These are phyloP conservation scores for Leptographium procerum DNA, from an alignment of 2,329 filamentous ascomycete species.

Conservation along the genomic window DNA sequence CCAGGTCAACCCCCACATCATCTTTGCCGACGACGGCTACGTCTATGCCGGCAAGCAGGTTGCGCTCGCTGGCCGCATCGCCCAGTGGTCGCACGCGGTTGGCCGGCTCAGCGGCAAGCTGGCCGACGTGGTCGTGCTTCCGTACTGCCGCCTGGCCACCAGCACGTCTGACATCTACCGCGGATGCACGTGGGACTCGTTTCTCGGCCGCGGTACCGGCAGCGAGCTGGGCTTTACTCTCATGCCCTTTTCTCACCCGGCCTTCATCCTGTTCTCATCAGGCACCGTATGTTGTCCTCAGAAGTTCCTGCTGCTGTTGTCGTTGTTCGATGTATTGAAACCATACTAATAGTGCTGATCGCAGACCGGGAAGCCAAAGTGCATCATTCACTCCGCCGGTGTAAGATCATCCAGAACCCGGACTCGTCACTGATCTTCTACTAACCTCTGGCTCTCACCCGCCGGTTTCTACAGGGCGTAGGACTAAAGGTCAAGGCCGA, in stretches of 20 bases:
- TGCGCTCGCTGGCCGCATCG: neutral
- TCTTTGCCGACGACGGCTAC: slow-evolving; percentile 7
- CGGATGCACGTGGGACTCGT: neutral
- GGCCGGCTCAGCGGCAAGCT: neutral
- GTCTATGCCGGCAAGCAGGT: slow-evolving; percentile 6
- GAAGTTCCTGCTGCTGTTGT: neutral
- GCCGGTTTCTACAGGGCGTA: neutral
- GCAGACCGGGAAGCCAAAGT: slow-evolving; percentile 6
- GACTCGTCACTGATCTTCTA: neutral
- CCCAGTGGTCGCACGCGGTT: slow-evolving; percentile 1
- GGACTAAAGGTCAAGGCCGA: slow-evolving; percentile 6
- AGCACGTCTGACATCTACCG: neutral
- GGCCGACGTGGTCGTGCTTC: slow-evolving; percentile 3
- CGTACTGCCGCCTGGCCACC: neutral
- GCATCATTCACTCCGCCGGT: slow-evolving; percentile 5
- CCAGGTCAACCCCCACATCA: slow-evolving; percentile 7
- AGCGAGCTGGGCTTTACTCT: neutral
- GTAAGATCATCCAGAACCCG: neutral
- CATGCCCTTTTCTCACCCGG: slow-evolving; percentile 6
- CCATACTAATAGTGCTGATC: neutral
- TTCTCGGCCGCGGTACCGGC: neutral
- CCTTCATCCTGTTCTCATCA: slow-evolving; percentile 5
- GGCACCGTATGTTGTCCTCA: slow-evolving; percentile 1
- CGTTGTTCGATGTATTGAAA: neutral
- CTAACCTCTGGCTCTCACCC: neutral